Evolutionary conservation across 352 stramenopile genomes (phyloP), one percentile per base, ranked within the genome.

Genomic region (Pythium aphanidermatum): DNA sequence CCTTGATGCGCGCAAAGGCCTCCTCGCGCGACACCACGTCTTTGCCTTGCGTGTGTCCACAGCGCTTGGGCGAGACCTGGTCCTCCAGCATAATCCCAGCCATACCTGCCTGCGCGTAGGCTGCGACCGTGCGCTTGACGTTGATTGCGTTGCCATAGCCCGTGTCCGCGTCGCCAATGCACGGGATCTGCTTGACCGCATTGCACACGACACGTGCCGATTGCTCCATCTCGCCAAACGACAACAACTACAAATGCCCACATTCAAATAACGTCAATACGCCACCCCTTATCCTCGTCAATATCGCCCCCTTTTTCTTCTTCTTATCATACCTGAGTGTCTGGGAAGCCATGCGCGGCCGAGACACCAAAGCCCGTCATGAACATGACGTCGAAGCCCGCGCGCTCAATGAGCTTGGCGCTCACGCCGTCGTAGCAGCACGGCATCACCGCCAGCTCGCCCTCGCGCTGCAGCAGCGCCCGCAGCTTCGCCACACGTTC

Each of bases 41-140:
- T 49, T 98, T 97, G 31, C 88, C 92, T 14, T 75, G 65, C 4
- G 93, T 95, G 62, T 97, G 92, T 39, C 90, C 89, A 57, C 90
- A 98, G 60, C 88, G 65, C 65, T 97, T 98, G 17, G 92, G 92
- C 13, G 80, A 45, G 19, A 97, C 71, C 65, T 98, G 90, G 69
- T 97, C 90, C 65, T 98, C 92, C 36, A 98, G 77, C 88, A 98
- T 92, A 35, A 97, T 95, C 17, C 86, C 89, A 11, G 80, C 90
- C 83, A 97, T 96, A 3, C 87, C 86, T 1, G 86, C 84, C 35
- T 84, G 74, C 1, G 79, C 89, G 64, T 97, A 97, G 2, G 78
- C 85, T 21, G 77, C 75, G 4, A 98, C 76, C 20, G 91, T 97
- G 30, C 89, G 70, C 58, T 97, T 96, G 19, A 95, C 82, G 63